Conservation (phyloP, 2,329 filamentous ascomycete genomes). For the Diaporthe batatas region DNA sequence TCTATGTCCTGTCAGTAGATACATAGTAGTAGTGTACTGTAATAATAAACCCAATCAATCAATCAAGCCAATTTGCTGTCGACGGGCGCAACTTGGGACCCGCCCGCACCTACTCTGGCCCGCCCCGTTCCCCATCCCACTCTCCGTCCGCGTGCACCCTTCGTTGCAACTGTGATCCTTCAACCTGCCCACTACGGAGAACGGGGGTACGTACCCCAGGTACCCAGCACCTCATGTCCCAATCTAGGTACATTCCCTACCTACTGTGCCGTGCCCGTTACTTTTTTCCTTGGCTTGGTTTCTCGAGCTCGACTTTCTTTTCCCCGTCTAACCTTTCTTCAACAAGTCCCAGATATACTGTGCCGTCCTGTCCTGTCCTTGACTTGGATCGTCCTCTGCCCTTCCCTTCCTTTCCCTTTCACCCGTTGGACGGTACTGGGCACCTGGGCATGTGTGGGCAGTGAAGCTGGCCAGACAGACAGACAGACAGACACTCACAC, state of each 20-base stretch:
- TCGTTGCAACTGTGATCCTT: slow-evolving; percentile 33
- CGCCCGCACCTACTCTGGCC: slow-evolving; percentile 1
- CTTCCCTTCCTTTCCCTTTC: neutral
- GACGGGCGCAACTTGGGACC: slow-evolving; percentile 6
- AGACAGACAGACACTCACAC: too few relatives aligned
- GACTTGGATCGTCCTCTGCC: neutral
- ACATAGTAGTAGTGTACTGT: neutral
- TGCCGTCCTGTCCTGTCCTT: neutral
- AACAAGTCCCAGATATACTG: neutral
- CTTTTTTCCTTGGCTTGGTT: neutral
- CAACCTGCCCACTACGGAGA: neutral
- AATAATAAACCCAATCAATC: neutral
- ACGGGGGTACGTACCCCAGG: neutral
- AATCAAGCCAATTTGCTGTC: slow-evolving; percentile 16
- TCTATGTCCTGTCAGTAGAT: neutral
- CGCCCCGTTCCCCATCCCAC: slow-evolving; percentile 12
- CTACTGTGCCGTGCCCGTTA: neutral
- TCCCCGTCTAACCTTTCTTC: slow-evolving; percentile 12
- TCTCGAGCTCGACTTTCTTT: neutral
- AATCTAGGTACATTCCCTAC: neutral
- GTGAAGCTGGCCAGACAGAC: slow-evolving; percentile 5
- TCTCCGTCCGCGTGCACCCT: slow-evolving; percentile 4
- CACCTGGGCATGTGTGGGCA: neutral
- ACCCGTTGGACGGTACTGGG: neutral
- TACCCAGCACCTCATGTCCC: neutral